Conservation (phyloP, 148 eudicot genomes). For the Silene latifolia region DNA sequence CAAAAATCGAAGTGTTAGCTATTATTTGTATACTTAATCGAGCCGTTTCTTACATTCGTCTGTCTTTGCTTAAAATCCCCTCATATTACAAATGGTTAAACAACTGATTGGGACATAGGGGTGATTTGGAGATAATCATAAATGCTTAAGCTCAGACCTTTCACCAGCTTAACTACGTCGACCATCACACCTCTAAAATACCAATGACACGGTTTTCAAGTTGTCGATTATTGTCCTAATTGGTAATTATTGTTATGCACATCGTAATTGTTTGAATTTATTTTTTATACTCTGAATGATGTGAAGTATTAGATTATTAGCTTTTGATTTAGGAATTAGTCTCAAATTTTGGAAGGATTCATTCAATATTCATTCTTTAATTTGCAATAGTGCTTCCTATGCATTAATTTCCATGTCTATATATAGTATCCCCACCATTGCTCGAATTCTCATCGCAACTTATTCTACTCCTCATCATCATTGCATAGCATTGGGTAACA, state of each 20-base stretch:
- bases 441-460: not conserved
- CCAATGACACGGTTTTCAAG: not conserved
- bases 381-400: not conserved
- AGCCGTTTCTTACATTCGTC: no score
- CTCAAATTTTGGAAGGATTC: not conserved
- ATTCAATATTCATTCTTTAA: not conserved
- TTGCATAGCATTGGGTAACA: not conserved
- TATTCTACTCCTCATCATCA: not conserved
- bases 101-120: no score
- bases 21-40: no score
- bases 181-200: no score
- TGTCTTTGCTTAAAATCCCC: no score
- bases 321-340: not conserved
- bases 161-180: not conserved
- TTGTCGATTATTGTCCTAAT: not conserved
- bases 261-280: no score
- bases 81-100: no score
- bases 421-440: not conserved
- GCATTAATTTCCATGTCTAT: not conserved
- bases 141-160: no score
- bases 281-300: no score
- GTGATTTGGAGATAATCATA: no score
- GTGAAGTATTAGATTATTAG: no score
- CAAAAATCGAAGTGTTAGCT: no score
- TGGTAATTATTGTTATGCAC: not conserved